These are phyloP conservation scores for Pseudocercospora pini-densiflorae DNA, from an alignment of 2,329 filamentous ascomycete genomes.

Conservation along the genomic window DNA sequence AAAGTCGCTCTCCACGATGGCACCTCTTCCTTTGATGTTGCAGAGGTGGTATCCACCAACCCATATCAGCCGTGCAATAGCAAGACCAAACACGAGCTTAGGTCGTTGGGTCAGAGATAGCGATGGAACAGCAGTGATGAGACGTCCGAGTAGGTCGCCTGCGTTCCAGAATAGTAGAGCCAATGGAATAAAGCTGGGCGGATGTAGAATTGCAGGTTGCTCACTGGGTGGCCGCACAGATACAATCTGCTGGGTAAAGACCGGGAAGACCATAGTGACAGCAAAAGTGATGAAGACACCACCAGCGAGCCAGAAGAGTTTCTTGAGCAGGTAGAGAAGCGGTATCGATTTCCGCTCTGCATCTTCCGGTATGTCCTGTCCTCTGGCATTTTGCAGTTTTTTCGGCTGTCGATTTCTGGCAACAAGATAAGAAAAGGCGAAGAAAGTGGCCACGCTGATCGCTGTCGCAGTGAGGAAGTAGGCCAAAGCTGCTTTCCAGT, in stretches of 20 bases:
- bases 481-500: constrained; percentile 75
- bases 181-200: constrained; percentile 83
- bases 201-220: constrained; percentile 66
- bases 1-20: constrained; percentile 74
- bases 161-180: constrained; percentile 93
- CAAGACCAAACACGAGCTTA: constrained; percentile 67
- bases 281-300: constrained; percentile 80
- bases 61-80: constrained; percentile 69
- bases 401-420: constrained; percentile 41
- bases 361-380: constrained; percentile 12
- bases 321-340: constrained; percentile 70
- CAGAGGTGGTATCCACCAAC: constrained; percentile 88
- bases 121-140: constrained; percentile 65
- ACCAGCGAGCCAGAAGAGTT: constrained; percentile 77
- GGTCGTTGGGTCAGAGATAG: constrained; percentile 66
- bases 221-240: constrained; percentile 47
- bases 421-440: constrained; percentile 76
- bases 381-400: constrained; percentile 22
- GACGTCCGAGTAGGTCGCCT: constrained; percentile 79
- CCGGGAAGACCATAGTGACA: constrained; percentile 92
- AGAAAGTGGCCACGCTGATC: constrained; percentile 71
- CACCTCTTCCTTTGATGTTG: constrained; percentile 80
- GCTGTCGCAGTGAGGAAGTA: constrained; percentile 89
- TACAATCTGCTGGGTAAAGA: constrained; percentile 70
- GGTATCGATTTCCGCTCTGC: constrained; percentile 46